Evolutionary conservation across 257 asterid genomes (phyloP).

Genomic region (Solanum chiquidenum): DNA sequence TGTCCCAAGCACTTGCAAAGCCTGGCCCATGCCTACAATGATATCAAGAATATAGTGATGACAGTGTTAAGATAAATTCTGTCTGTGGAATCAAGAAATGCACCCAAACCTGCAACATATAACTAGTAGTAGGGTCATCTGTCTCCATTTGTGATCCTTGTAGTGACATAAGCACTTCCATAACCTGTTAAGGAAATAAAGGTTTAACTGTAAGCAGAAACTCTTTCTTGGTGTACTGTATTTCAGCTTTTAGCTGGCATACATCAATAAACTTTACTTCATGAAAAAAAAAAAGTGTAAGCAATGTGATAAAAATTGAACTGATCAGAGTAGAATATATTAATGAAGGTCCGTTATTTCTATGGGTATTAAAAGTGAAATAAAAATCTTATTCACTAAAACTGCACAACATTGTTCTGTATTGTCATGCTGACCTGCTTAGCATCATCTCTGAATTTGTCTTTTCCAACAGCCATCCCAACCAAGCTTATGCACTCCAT

Average conservation of each 20-base stretch:
- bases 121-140: constrained; percentile 91
- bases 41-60: background rate
- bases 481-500: constrained; percentile 98
- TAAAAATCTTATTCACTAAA: background rate
- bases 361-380: background rate
- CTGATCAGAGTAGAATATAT: background rate
- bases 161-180: constrained; percentile 87
- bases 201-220: background rate
- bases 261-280: background rate
- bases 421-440: constrained; percentile 47
- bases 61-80: background rate
- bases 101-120: constrained; percentile 74
- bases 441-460: constrained; percentile 80
- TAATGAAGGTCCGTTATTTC: background rate
- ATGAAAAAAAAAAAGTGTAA: background rate
- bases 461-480: constrained; percentile 98
- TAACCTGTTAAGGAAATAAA: constrained; percentile 35
- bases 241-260: background rate
- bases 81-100: background rate
- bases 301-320: background rate
- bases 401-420: background rate
- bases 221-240: background rate
- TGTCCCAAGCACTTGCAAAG: constrained; percentile 96
- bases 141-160: constrained; percentile 94
- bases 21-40: constrained; percentile 85